Conservation (phyloP, 345 rosid species). For the Aquilaria malaccensis region DNA sequence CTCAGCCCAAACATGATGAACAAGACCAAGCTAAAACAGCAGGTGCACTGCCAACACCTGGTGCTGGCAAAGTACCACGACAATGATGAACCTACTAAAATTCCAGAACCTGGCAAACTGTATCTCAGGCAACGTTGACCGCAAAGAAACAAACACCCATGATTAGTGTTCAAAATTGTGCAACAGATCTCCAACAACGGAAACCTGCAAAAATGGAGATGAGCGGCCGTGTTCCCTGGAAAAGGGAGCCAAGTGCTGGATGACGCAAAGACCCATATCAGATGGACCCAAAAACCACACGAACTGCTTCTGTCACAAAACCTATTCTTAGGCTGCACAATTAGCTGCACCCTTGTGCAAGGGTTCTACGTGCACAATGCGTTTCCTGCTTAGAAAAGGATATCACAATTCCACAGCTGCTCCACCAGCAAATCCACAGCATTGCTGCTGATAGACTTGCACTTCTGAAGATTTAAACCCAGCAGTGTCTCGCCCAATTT, state of each 20-base stretch:
- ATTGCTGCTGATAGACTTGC: constrained; percentile 55
- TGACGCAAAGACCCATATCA: constrained; percentile 40
- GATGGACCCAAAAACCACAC: constrained; percentile 68
- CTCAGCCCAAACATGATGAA: constrained; percentile 8
- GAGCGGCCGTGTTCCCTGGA: constrained; percentile 45
- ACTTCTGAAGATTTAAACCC: constrained; percentile 77
- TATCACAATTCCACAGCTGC: constrained; percentile 74
- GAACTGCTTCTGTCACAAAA: constrained; percentile 23
- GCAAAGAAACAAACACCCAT: constrained; percentile 20
- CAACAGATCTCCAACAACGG: constrained; percentile 37
- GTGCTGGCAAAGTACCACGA: constrained; percentile 13
- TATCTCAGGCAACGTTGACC: constrained; percentile 42
- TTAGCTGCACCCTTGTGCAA: constrained; percentile 13
- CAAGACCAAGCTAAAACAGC: constrained; percentile 36
- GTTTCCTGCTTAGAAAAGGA: constrained; percentile 46
- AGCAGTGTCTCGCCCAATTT: constrained; percentile 55
- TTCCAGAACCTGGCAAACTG: constrained; percentile 34
- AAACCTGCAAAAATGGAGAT: constrained; percentile 49
- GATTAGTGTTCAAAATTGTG: constrained; percentile 17
- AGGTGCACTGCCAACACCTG: constrained; percentile 18
- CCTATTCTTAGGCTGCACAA: constrained; percentile 15
- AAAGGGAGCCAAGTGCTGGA: constrained; percentile 34
- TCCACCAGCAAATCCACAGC: constrained; percentile 52
- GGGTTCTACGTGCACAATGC: constrained; percentile 8
- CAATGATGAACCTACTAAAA: constrained; percentile 13